Evolutionary conservation across 371 early-diverging fungal genomes (phyloP).

Genomic region (Lichtheimia ornata): DNA sequence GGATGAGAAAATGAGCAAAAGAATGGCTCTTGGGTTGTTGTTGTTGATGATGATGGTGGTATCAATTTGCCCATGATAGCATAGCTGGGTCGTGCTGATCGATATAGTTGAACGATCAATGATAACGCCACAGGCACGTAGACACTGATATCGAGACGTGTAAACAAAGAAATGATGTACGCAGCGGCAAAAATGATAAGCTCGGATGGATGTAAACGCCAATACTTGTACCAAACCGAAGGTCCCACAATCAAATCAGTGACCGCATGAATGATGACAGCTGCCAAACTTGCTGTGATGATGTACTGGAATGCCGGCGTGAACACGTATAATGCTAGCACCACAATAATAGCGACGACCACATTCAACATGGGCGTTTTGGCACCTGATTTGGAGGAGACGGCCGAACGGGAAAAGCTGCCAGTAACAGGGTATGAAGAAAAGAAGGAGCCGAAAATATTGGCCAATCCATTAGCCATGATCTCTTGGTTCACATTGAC

Average conservation of each 20-base stretch:
- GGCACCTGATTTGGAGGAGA: conserved; percentile 73
- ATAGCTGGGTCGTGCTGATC: conserved; percentile 64
- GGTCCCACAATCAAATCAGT: conserved; percentile 64
- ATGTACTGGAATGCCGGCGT: conserved; percentile 84
- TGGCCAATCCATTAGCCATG: conserved; percentile 78
- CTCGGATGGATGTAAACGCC: conserved; percentile 38
- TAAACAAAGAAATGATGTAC: conserved; percentile 60
- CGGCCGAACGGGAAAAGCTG: conserved; percentile 85
- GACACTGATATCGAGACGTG: conserved; percentile 69
- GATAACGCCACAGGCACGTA: conserved; percentile 67
- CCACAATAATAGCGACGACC: conserved; percentile 73
- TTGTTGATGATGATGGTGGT: conserved; percentile 13
- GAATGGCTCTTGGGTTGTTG: conserved; percentile 3
- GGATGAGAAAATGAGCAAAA: conserved; percentile 30
- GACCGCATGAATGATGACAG: conserved; percentile 77
- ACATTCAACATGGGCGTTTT: conserved; percentile 77
- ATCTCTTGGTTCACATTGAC: conserved; percentile 79
- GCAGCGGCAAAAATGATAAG: conserved; percentile 38
- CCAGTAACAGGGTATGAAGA: conserved; percentile 83
- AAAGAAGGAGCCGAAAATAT: conserved; percentile 81
- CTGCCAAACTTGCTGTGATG: conserved; percentile 74
- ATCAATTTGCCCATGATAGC: conserved; percentile 33
- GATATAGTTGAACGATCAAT: conserved; percentile 63
- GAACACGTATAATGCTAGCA: conserved; percentile 75
- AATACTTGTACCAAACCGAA: conserved; percentile 45